Base-by-base conservation (phyloP, 441 rosid genomes). In the Rhodomyrtus psidioides region DNA sequence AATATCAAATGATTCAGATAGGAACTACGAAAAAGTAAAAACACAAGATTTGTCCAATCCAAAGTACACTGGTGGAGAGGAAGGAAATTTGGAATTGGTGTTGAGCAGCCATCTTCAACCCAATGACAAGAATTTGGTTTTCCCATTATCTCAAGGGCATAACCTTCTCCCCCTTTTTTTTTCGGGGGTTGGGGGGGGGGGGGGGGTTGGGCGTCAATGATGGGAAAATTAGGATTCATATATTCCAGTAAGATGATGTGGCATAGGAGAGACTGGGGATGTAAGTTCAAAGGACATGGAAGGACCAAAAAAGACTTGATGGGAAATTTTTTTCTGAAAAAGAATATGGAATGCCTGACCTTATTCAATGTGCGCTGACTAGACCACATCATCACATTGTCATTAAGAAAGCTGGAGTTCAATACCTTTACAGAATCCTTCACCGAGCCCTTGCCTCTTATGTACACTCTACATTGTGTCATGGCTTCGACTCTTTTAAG, bases 391-490 rank as follows among this genome's bases (percentile, higher is more conserved):
- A 39, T 39, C n/a, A 6, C 79, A 70, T 39, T 39, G 49, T 70
- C 8, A 1, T 39, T 21, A 7, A 70, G 79, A 44, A 39, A 19
- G 79, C 39, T 39, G 79, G 79, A 70, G 51, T 5, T 39, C n/a
- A 85, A 84, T 93, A 97, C 99, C 98, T 95, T 96, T 44, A 92
- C 88, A 74, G 97, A 86, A 90, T 97, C 99, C 88, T 97, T 97
- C 53, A 96, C 95, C 1, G 99, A 97, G 86, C 98, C 98, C 91
- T 94, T 91, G 88, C 99, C 99, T 90, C 98, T 92, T 82, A 96
- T 96, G 89, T 92, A 96, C 70, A 97, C 98, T 88, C 98, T 92
- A 88, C 98, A 96, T 82, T 93, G 93, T 44, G 97, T 95, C 93
- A 91, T 59, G 53, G 93, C 93, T 89, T 97, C 99, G 70, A 96